Conservation (phyloP, 305 asterid genomes). For the Petunia hybrid region DNA sequence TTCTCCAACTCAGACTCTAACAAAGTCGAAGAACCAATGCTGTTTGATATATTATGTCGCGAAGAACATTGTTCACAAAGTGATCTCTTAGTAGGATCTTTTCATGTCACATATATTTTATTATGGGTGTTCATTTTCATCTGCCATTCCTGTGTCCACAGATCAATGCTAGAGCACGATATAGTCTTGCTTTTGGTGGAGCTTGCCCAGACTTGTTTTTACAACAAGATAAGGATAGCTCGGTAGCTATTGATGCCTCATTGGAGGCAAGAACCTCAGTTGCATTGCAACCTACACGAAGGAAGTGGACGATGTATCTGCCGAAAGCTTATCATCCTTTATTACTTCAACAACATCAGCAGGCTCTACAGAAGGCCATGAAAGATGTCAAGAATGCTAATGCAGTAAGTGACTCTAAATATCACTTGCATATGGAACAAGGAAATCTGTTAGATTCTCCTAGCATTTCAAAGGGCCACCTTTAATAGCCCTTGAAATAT, state of each 20-base stretch:
- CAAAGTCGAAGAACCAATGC: not conserved
- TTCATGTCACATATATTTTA: not conserved
- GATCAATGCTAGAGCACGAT: constrained; percentile 95
- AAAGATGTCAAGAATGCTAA: constrained; percentile 76
- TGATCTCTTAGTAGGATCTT: not conserved
- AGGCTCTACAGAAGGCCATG: constrained; percentile 69
- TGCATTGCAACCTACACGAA: constrained; percentile 52
- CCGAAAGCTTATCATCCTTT: constrained; percentile 90
- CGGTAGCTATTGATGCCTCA: constrained; percentile 46
- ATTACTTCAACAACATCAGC: constrained; percentile 79
- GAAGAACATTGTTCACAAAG: not conserved
- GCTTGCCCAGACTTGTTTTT: constrained; percentile 80
- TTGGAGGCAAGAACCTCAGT: constrained; percentile 45
- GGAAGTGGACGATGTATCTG: constrained; percentile 81
- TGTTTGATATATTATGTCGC: constrained; percentile 9
- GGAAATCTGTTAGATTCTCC: not conserved
- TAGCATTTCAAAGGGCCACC: not conserved
- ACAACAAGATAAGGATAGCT: constrained; percentile 58
- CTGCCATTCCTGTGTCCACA: constrained; percentile 40
- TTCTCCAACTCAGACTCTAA: not conserved
- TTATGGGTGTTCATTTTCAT: not conserved
- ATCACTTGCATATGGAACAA: constrained; percentile 16
- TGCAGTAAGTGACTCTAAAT: constrained; percentile 63
- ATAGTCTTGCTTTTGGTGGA: constrained; percentile 87
- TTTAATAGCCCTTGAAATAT: constrained; percentile 24